These are phyloP conservation scores for Farysia itapuensis DNA, from an alignment of 1,284 basidiomycete genomes.

Conservation along the genomic window DNA sequence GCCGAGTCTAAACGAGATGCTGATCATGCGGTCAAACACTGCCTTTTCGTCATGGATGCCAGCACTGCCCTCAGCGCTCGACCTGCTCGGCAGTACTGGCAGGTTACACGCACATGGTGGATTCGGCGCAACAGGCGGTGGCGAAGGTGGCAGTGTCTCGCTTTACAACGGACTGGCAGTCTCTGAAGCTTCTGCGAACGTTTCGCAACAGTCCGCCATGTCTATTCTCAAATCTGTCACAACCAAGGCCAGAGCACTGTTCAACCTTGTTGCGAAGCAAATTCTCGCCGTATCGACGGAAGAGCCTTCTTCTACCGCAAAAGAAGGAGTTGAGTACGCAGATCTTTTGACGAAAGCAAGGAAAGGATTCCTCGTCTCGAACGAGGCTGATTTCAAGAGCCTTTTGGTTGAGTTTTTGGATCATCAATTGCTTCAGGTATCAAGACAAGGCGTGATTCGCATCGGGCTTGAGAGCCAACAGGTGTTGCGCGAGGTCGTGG, in stretches of 20 bases:
- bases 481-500: slow-evolving; percentile 13
- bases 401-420: slow-evolving; percentile 47
- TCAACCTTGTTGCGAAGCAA: slow-evolving; percentile 34
- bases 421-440: slow-evolving; percentile 32
- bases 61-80: slow-evolving; percentile 11
- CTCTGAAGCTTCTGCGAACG: slow-evolving; percentile 13
- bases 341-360: slow-evolving; percentile 32
- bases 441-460: slow-evolving; percentile 10
- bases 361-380: slow-evolving; percentile 33
- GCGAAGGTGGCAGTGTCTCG: not conserved
- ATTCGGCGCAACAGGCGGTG: not conserved
- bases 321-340: slow-evolving; percentile 17
- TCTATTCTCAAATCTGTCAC: slow-evolving; percentile 47
- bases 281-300: no score
- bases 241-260: slow-evolving; percentile 38
- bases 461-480: slow-evolving; percentile 13
- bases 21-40: slow-evolving; percentile 34
- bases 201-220: slow-evolving; percentile 33
- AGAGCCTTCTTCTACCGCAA: no score
- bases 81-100: slow-evolving; percentile 13
- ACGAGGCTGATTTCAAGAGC: slow-evolving; percentile 32
- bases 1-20: slow-evolving; percentile 33
- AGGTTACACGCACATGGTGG: not conserved
- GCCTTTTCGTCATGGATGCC: slow-evolving; percentile 34
- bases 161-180: slow-evolving; percentile 22